Percentiles rank a stretch among this genome's conserved stretches.
Evolutionary conservation across 2,329 filamentous ascomycete species (phyloP).

Genomic region (Fusarium nelsonii): DNA sequence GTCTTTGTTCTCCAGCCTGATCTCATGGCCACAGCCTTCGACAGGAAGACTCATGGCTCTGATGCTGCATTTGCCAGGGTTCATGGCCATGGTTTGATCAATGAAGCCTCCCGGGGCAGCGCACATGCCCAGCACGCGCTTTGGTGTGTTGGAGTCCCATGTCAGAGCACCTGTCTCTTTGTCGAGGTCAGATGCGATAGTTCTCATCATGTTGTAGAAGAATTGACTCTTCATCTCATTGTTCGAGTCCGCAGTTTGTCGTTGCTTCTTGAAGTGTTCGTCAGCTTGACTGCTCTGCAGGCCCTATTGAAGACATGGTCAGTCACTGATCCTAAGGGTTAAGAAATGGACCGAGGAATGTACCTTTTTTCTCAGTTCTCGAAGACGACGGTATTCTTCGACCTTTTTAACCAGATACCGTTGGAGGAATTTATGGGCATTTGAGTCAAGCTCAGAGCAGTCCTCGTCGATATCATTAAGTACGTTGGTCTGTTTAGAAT

Average conservation of each 20-base stretch:
- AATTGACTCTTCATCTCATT: conserved; percentile 26
- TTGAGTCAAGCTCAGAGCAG: neutral
- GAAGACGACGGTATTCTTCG: conserved; percentile 10
- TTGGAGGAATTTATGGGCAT: neutral
- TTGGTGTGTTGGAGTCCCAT: conserved; percentile 15
- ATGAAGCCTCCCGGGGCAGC: conserved; percentile 68
- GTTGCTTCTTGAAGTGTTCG: conserved; percentile 56
- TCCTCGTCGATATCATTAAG: too few relatives aligned
- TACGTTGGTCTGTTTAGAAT: accelerated
- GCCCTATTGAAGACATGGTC: conserved; percentile 50
- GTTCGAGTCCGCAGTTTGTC: conserved; percentile 53
- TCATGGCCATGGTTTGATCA: conserved; percentile 52
- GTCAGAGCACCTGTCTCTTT: conserved; percentile 50
- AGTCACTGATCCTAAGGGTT: neutral
- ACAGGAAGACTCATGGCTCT: conserved; percentile 58
- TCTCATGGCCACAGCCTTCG: conserved; percentile 56
- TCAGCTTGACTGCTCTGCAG: conserved; percentile 60
- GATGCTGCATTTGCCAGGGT: conserved; percentile 48
- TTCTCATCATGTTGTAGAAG: conserved; percentile 59
- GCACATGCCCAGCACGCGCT: conserved; percentile 64
- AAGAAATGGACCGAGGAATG: accelerated
- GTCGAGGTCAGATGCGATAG: conserved; percentile 59
- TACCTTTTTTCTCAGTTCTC: conserved; percentile 27
- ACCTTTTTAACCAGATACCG: conserved; percentile 14
- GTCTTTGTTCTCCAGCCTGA: conserved; percentile 46